A percentile compares a stretch with the other conserved stretches of the same genome.
Conservation (phyloP, 805 yeast genomes). For the Teunomyces pallodes region DNA sequence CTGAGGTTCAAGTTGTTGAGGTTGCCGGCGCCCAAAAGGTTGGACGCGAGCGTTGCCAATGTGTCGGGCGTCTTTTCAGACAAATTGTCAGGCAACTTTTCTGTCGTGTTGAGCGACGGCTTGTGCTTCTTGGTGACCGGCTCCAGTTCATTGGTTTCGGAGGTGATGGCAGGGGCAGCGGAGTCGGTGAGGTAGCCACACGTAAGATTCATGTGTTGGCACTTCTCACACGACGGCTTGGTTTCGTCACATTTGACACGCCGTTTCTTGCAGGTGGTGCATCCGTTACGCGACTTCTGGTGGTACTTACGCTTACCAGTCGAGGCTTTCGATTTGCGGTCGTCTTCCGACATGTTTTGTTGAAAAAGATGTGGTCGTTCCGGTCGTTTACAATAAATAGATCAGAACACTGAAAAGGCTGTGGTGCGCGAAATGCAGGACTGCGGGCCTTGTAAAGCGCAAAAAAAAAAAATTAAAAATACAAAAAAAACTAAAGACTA, state of each 20-base stretch:
- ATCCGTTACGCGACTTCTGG: constrained; percentile 84
- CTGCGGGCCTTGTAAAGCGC: neutral
- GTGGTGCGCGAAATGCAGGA: neutral
- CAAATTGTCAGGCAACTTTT: neutral
- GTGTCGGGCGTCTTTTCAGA: neutral
- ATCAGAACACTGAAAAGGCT: neutral
- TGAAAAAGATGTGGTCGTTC: constrained; percentile 1
- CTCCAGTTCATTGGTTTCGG: neutral
- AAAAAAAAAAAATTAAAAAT: neutral
- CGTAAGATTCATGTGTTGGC: constrained; percentile 72
- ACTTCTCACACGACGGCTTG: constrained; percentile 76
- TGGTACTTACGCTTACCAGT: constrained; percentile 85
- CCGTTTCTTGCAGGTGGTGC: constrained; percentile 83
- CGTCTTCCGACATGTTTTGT: constrained; percentile 6
- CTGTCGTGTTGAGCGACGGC: constrained; percentile 9
- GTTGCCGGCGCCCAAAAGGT: constrained; percentile 31
- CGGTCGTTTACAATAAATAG: neutral
- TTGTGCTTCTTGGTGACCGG: neutral
- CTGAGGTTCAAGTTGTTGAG: constrained; percentile 42
- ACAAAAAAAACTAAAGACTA: no score
- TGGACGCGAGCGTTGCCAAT: constrained; percentile 2
- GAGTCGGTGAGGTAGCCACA: constrained; percentile 55
- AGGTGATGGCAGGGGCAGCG: constrained; percentile 5
- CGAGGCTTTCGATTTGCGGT: constrained; percentile 19
- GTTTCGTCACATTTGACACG: constrained; percentile 91